Base-by-base conservation (phyloP, 2,329 filamentous ascomycete genomes). In the Fusarium agapanthi region DNA sequence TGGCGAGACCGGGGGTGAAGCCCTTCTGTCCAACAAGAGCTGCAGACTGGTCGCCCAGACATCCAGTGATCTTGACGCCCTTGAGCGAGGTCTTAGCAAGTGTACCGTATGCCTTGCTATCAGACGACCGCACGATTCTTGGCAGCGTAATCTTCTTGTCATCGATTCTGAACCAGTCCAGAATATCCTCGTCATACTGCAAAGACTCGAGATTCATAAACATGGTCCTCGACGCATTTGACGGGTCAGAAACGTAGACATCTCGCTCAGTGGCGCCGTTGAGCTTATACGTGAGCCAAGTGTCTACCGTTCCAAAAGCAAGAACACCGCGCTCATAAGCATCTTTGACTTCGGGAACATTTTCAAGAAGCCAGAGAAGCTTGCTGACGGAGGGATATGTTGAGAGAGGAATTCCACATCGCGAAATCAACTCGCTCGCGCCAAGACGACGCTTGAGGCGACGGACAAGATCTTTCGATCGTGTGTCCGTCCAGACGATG, bases 401-500 rank as follows among this genome's bases (percentile, higher is more conserved):
- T 37, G 93, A 95, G 30, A 96, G 85, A 10, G 93, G 93, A 47
- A 95, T 86, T 65, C 93, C 93, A 78, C 92, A 95, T 65, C 93
- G 86, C 54, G 88, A 84, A 61, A 86, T 88, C 57, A 95, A 84
- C 69, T 92, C 88, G 65, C 92, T 89, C 24, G 92, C 88, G 35
- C 91, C 92, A 26, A 89, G 84, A 70, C 88, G 86, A 22, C 84
- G 81, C 82, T 93, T 95, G 37, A 95, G 83, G 75, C 94, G 90
- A 67, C 92, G 89, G 15, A 94, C 93, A 54, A 95, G 84, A 60
- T 88, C 86, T 73, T 90, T 88, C 53, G 92, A 92, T 60, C 93
- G 87, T n/a, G 93, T 95, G 79, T 96, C 93, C 43, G 93, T 92
- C 93, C 93, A 95, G 61, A 93, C 93, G 71, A 96, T 94, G 69